These are phyloP conservation scores for Somion occarium DNA, from an alignment of 1,284 basidiomycete species.

Conservation along the genomic window DNA sequence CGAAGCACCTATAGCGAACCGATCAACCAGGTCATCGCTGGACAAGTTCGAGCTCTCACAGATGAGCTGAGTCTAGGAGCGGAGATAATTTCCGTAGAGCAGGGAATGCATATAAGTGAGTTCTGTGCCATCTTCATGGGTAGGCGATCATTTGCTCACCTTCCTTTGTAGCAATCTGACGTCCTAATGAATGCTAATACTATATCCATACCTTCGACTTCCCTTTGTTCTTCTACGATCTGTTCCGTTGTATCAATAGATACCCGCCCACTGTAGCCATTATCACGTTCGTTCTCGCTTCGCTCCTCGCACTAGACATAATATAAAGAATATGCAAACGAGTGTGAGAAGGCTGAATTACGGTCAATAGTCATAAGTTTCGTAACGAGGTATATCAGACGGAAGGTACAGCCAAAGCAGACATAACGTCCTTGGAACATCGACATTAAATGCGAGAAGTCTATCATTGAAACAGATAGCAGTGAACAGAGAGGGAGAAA, in stretches of 20 bases:
- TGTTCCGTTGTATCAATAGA: conserved; percentile 18
- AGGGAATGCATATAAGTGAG: conserved; percentile 72
- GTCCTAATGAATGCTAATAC: background rate
- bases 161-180: background rate
- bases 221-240: background rate
- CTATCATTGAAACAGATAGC: conserved; percentile 5
- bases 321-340: too few relatives aligned
- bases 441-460: conserved; percentile 8
- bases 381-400: conserved; percentile 25
- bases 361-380: conserved; percentile 22
- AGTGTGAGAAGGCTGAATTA: conserved; percentile 10
- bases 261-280: conserved; percentile 32
- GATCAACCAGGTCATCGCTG: conserved; percentile 53
- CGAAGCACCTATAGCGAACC: conserved; percentile 36
- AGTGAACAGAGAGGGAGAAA: background rate
- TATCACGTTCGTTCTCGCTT: background rate
- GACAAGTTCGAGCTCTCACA: conserved; percentile 56
- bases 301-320: background rate
- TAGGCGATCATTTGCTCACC: background rate
- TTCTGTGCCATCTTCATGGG: background rate
- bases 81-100: conserved; percentile 58
- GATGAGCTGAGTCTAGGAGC: conserved; percentile 53
- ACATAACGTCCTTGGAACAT: conserved; percentile 4
- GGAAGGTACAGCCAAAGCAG: conserved; percentile 12
- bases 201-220: background rate